Base-by-base conservation (phyloP, 2,329 filamentous ascomycete genomes). In the Xylaria sp. region DNA sequence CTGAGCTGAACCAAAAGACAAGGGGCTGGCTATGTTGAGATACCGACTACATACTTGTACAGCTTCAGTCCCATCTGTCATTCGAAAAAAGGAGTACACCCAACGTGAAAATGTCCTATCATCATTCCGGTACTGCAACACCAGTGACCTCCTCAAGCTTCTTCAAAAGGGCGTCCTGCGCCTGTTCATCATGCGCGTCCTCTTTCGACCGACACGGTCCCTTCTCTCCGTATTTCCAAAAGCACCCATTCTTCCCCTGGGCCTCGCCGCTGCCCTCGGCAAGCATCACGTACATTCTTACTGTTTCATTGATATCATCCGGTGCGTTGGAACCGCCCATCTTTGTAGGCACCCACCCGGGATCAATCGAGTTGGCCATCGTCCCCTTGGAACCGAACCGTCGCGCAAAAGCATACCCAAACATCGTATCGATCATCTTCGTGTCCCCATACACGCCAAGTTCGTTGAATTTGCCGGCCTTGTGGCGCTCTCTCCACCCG, bases 281-380 rank as follows among this genome's bases (percentile, higher is more conserved):
- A 60, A 80, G 75, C 68, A 78, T 76, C 2, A 68, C 75, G 66
- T 81, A 80, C 1, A 77, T 78, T 49, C 77, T 75, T 0, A 80
- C 75, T 2, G 77, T 78, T 37, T 75, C 74, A 16, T 78, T 73
- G 11, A 79, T 68, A 34, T 75, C 75, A 0, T 76, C 81, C 1
- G 79, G 70, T 1, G 82, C 82, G 19, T 70, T 70, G 4, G 61
- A 61, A 2, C 77, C 82, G 4, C 80, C 80, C 77, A 83, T 81
- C 70, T 82, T 82, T 0, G 80, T 82, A 16, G 79, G 70, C 54
- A 83, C 77, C 81, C 80, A 83, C 1, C 80, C 80, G 0, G 81
- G 80, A 67, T 82, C 77, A 50, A 81, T 72, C 0, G 77, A 72
- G 52, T 79, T 78, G 19, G 75, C 77, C 59, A 77, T 72, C 0